phyloP scores from a whole-genome alignment of 179 eudicot species.

The Beta macrorhiza region DNA sequence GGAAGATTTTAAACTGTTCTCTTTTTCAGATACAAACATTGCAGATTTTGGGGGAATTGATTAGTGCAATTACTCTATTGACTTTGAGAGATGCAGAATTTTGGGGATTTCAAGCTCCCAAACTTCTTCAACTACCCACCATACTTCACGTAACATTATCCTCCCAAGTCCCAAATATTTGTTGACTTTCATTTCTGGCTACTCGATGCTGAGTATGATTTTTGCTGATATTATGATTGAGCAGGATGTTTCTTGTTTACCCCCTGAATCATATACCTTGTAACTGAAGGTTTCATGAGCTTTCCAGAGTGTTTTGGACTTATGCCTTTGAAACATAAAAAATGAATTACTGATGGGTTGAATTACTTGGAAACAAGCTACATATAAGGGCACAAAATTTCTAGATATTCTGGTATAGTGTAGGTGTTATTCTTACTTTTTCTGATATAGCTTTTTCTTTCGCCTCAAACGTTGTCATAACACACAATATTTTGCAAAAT shows the following conservation, averaged over 20 bases:
- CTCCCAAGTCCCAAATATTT: background rate
- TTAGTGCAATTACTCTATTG: background rate
- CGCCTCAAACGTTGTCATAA: background rate
- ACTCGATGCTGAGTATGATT: background rate
- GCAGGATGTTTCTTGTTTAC: background rate
- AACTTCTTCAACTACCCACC: conserved; percentile 96
- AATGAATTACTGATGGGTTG: background rate
- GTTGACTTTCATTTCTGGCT: background rate
- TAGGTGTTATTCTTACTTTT: background rate
- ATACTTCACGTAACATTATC: conserved; percentile 74
- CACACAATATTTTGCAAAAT: background rate
- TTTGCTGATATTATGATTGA: background rate
- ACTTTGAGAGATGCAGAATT: conserved; percentile 60
- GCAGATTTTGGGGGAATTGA: conserved; percentile 6
- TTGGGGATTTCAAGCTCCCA: conserved; percentile 91
- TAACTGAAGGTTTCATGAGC: background rate
- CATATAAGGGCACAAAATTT: background rate
- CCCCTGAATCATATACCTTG: background rate
- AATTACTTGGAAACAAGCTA: background rate
- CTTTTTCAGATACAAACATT: background rate
- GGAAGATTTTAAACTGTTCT: background rate
- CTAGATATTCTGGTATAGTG: background rate
- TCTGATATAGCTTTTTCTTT: background rate
- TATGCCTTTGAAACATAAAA: background rate
- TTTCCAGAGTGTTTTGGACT: background rate